These are phyloP conservation scores for Juglanconis sp. DNA, from an alignment of 2,329 filamentous ascomycete species.

Conservation along the genomic window DNA sequence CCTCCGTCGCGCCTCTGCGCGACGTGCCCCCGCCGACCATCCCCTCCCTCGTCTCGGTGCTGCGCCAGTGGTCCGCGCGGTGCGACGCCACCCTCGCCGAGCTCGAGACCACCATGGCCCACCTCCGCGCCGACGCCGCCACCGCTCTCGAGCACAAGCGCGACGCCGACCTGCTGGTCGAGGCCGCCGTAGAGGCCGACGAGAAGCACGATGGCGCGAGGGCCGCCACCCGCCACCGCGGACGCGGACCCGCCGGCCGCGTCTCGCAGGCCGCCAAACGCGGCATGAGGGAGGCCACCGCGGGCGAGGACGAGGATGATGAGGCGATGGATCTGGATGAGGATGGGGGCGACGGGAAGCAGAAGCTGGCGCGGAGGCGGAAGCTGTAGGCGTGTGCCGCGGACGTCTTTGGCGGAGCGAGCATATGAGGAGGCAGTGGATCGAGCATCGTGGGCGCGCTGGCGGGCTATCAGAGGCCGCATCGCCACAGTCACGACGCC, in stretches of 20 bases:
- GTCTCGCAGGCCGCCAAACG: slow-evolving; percentile 18
- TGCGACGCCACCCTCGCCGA: slow-evolving; percentile 71
- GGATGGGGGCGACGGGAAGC: slow-evolving; percentile 46
- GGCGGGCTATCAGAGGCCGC: no score
- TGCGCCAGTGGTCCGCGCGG: slow-evolving; percentile 74
- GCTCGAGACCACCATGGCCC: slow-evolving; percentile 71
- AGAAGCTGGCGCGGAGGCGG: slow-evolving; percentile 50
- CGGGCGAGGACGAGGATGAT: slow-evolving; percentile 40
- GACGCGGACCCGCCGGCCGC: neutral
- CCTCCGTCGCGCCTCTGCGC: slow-evolving; percentile 78
- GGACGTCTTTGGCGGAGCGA: neutral
- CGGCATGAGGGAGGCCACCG: slow-evolving; percentile 37
- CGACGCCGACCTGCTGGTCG: slow-evolving; percentile 45
- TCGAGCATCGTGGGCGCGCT: neutral
- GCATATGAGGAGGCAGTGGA: neutral
- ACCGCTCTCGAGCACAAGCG: slow-evolving; percentile 49
- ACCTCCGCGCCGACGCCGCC: slow-evolving; percentile 58
- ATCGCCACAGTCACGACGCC: no score
- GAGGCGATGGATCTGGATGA: slow-evolving; percentile 56
- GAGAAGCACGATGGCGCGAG: slow-evolving; percentile 23
- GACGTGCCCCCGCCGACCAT: slow-evolving; percentile 77
- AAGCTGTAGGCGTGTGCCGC: slow-evolving; percentile 43
- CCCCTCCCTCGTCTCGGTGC: slow-evolving; percentile 61
- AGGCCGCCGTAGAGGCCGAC: slow-evolving; percentile 47
- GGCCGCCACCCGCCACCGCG: slow-evolving; percentile 5